These are phyloP conservation scores for Suhomyces taliae DNA, from an alignment of 1,139 yeast genomes.

Conservation along the genomic window DNA sequence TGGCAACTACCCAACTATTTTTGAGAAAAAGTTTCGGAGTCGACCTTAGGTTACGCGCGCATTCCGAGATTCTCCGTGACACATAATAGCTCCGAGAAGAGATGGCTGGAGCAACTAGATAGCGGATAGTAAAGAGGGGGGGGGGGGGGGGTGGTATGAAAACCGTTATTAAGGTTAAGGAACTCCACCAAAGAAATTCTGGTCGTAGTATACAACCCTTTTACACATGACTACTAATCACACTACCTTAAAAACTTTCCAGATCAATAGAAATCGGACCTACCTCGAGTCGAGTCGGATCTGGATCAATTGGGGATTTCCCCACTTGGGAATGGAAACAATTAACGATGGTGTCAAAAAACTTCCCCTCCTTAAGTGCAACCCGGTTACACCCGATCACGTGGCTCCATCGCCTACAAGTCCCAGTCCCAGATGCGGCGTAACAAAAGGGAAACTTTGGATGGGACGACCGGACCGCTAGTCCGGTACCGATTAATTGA, in stretches of 20 bases:
- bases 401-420: background rate
- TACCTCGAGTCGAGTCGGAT: background rate
- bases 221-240: background rate
- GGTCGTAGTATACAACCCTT: background rate
- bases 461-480: background rate
- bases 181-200: background rate
- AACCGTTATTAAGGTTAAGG: background rate
- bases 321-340: background rate
- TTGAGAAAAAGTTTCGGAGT: background rate
- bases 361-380: constrained; percentile 1
- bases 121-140: background rate
- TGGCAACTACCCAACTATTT: background rate
- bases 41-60: background rate
- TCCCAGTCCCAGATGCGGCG: constrained; percentile 1
- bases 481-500: background rate
- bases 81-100: background rate
- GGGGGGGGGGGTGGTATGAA: background rate
- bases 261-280: background rate
- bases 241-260: background rate
- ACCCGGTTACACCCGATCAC: constrained; percentile 5
- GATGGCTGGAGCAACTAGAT: too few relatives aligned
- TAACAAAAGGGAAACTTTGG: background rate
- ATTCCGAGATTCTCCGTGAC: background rate
- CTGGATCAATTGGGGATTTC: background rate
- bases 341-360: background rate